Base-by-base conservation (phyloP, 495 filamentous ascomycete species). In the Aspergillus sclerotioniger region DNA sequence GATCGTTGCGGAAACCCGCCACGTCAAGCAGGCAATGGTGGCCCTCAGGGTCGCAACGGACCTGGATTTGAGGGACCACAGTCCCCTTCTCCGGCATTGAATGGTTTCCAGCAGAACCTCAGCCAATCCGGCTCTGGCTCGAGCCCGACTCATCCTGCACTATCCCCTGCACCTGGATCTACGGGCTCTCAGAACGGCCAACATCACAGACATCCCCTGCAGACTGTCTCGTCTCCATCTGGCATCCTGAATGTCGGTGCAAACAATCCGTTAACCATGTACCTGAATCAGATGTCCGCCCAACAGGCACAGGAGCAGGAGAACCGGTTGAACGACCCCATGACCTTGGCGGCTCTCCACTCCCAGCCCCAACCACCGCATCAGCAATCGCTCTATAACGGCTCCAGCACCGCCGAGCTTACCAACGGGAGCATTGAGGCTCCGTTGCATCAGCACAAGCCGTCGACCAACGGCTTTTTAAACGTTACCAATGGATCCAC, bases 1-100 rank as follows among this genome's bases (percentile, higher is more conserved):
- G 94, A 98, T 72, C 84, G 94, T 51, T 98, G 94, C 67, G 94
- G 94, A 61, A 98, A 98, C 73, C 90, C 94, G 17, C 94, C 94
- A 21, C 84, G 94, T 45, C 95, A 98, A 75, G 77, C 79, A n/a
- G 80, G 80, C 56, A 79, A 80, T 58, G 74, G 72, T 44, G 71
- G 80, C 71, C 72, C 83, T 67, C 82, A 90, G 69, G 82, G 85
- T 69, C 80, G 85, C 62, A 72, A 76, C 55, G 75, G 76, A 17
- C 54, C 70, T 44, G 75, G 72, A 37, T 61, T 76, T 70, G 86
- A 70, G 66, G 84, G 84, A 39, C 85, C 86, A 1, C 85, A 90
- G 45, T 91, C 90, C 3, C 85, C 88, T 7, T 70, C 75, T 0
- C 68, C 72, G 4, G 72, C 65, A 0, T 65, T 81, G 54, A 83